These are phyloP conservation scores for Przewalskia tangutica DNA, from an alignment of 257 asterid genomes.

Conservation along the genomic window DNA sequence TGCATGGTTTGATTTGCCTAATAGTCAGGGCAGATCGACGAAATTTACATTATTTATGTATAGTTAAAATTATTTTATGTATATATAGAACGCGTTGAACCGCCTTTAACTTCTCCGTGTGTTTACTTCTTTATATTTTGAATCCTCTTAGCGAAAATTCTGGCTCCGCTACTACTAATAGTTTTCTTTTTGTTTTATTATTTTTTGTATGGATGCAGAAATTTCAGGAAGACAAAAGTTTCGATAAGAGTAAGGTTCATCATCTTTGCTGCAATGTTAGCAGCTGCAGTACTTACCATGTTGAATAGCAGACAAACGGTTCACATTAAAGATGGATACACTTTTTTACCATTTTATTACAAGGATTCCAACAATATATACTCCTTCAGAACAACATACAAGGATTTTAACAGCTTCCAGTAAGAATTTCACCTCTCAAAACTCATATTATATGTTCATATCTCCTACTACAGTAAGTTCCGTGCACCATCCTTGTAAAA, in stretches of 20 bases:
- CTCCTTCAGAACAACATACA: neutral
- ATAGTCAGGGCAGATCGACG: too few relatives aligned
- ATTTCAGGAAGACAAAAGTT: neutral
- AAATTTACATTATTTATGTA: too few relatives aligned
- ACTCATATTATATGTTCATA: neutral
- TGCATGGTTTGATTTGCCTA: neutral
- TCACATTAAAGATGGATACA: neutral
- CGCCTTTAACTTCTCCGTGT: neutral
- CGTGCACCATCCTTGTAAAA: neutral
- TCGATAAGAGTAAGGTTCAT: neutral
- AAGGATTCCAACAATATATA: neutral
- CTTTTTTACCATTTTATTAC: neutral
- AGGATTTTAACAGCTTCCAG: neutral
- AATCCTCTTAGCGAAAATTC: too few relatives aligned
- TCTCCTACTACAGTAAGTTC: too few relatives aligned
- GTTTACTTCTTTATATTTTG: too few relatives aligned
- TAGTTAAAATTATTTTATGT: too few relatives aligned
- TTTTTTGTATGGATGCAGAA: neutral
- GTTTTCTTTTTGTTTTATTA: neutral
- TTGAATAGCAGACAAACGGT: neutral
- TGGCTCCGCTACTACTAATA: too few relatives aligned
- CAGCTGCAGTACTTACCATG: constrained; percentile 1
- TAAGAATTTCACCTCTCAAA: neutral
- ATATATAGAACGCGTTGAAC: too few relatives aligned
- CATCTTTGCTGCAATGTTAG: neutral